Evolutionary conservation across 106 monocot species (phyloP).

Genomic region (Phalaenopsis equestris): DNA sequence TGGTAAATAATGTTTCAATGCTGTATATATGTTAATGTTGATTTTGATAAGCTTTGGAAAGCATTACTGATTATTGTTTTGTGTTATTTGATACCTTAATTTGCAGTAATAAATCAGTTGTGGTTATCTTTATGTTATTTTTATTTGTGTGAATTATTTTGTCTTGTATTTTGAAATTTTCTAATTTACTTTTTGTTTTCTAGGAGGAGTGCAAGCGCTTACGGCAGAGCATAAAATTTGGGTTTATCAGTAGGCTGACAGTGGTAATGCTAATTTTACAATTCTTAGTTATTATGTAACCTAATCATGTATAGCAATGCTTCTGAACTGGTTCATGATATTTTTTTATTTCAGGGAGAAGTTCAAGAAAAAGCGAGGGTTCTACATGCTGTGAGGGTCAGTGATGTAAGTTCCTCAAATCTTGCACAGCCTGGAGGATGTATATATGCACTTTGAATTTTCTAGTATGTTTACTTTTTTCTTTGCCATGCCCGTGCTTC

Average conservation of each 20-base stretch:
- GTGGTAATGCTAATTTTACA: conserved; percentile 44
- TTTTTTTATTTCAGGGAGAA: conserved; percentile 24
- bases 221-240: conserved; percentile 92
- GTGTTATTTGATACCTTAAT: not conserved
- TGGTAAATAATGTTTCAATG: not conserved
- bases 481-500: not conserved
- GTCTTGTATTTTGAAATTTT: not conserved
- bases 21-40: not conserved
- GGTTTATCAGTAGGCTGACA: conserved; percentile 63
- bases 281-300: not conserved
- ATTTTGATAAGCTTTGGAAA: not conserved
- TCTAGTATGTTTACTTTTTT: not conserved
- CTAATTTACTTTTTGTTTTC: conserved; percentile 8
- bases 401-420: conserved; percentile 50
- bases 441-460: not conserved
- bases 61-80: not conserved
- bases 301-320: not conserved
- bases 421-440: not conserved
- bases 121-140: not conserved
- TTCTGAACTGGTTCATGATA: not conserved
- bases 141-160: not conserved
- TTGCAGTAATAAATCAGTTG: not conserved
- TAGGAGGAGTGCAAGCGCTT: conserved; percentile 97
- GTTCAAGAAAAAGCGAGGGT: conserved; percentile 65
- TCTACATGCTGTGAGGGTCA: conserved; percentile 65